A percentile compares a stretch with the other conserved stretches of the same genome.
Conservation (phyloP, 345 rosid species). For the Mangifera indica region DNA sequence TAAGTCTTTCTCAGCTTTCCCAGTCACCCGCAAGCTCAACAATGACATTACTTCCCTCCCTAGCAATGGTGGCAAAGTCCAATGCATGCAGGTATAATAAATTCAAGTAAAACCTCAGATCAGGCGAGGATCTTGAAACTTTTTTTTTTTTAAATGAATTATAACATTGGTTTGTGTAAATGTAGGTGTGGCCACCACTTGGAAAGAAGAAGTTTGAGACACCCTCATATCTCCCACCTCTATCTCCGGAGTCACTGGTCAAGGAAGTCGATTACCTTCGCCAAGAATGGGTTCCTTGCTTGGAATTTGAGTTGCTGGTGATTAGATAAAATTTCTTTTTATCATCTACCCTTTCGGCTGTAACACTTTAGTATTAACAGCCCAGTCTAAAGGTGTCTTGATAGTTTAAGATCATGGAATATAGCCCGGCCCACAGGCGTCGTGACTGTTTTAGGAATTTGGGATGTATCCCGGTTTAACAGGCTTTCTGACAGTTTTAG, state of each 20-base stretch:
- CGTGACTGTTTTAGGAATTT: no score
- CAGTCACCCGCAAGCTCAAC: slow-evolving; percentile 29
- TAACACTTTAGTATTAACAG: no score
- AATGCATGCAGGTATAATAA: slow-evolving; percentile 32
- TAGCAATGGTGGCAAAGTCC: slow-evolving; percentile 37
- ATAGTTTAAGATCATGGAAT: no score
- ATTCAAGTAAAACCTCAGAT: no score
- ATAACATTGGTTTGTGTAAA: no score
- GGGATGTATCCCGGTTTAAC: no score
- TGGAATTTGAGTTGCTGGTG: slow-evolving; percentile 54
- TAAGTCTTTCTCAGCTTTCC: slow-evolving; percentile 32
- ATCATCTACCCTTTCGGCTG: no score
- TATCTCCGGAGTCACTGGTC: slow-evolving; percentile 12
- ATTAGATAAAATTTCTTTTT: no score
- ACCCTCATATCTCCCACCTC: slow-evolving; percentile 46
- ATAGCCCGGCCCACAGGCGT: no score
- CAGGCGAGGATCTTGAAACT: not conserved
- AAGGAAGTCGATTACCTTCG: slow-evolving; percentile 58
- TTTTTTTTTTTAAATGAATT: not conserved
- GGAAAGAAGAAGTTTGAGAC: slow-evolving; percentile 38
- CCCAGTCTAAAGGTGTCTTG: no score
- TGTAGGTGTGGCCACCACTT: slow-evolving; percentile 36
- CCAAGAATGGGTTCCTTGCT: slow-evolving; percentile 62
- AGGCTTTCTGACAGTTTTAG: no score
- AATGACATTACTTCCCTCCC: slow-evolving; percentile 32